Evolutionary conservation across 2,329 filamentous ascomycete genomes (phyloP), one percentile per base, ranked within the genome.

Genomic region (Rhynchosporium secalis): DNA sequence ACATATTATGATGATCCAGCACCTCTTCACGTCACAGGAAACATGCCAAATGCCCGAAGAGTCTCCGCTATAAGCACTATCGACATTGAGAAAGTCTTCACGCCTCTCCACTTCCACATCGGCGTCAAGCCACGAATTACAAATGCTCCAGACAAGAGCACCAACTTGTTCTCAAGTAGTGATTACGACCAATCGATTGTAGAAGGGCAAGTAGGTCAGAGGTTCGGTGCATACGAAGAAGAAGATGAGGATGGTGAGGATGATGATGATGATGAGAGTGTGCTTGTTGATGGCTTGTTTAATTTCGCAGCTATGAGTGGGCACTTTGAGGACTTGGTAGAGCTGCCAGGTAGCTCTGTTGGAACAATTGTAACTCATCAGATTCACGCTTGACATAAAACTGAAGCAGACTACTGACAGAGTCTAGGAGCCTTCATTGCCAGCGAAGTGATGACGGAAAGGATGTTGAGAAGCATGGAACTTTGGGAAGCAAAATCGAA

Each of bases 291-390:
- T 52, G 69, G 69, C 2, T 31, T 65, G 33, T 68, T 67, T 55
- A 70, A 70, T 45, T 70, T 70, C 52, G 66, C 68, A 2, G 63
- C 64, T 13, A 47, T 69, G 45, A 61, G 62, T 0, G 67, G 66
- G 0, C 52, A 59, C 10, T 70, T 68, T 33, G 68, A 69, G 52
- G 67, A 70, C 15, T 41, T 65, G 51, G 62, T 70, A 20, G 61
- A 62, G 33, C 47, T 70, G 49, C 68, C 68, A 2, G 67, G 68
- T 4, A 65, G 62, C 10, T 56, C 64, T 7, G 45, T 68, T 40
- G 56, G 56, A 26, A 49, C 56, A 33, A 58, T 49, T 40, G 55
- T 57, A 36, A 57, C 26, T n/a, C 9, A 20, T 20, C 31, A 10
- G 33, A 46, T 26, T 12, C 9, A 7, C 26, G 3, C 3, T 28